Conservation (phyloP, 768 basidiomycete genomes). For the Neoboletus brunneissimus region DNA sequence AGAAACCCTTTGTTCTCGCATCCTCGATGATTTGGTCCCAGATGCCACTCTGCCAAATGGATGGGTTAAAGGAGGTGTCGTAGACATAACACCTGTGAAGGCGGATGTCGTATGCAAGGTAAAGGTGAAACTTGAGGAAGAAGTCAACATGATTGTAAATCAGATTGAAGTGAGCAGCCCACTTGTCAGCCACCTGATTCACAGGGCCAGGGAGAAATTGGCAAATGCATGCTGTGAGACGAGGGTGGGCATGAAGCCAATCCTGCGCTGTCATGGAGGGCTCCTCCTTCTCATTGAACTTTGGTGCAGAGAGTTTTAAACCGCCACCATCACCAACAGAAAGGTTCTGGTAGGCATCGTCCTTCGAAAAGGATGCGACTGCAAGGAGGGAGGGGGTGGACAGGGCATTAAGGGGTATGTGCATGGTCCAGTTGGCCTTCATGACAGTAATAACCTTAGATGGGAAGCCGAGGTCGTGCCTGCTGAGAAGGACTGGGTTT, state of each 20-base stretch:
- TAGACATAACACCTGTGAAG: neutral
- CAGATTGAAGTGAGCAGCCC: accelerated
- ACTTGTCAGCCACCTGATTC: neutral
- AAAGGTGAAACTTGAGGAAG: neutral
- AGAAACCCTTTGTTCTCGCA: too few species aligned
- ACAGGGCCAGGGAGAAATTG: neutral
- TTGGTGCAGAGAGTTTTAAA: neutral
- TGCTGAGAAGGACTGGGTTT: neutral
- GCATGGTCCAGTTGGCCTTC: neutral
- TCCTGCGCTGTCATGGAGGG: neutral
- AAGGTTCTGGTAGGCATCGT: too few species aligned
- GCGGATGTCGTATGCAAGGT: neutral
- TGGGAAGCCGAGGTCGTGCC: neutral
- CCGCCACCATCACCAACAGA: too few species aligned
- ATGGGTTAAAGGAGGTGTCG: neutral
- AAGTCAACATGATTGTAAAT: neutral
- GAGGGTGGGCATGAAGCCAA: neutral
- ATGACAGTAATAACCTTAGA: neutral
- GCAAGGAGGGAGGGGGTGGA: neutral
- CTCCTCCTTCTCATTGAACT: neutral
- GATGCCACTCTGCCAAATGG: neutral
- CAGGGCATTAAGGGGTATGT: neutral
- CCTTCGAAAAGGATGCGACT: neutral
- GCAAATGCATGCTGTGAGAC: neutral
- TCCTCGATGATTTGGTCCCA: too few species aligned